Evolutionary conservation across 352 stramenopile genomes (phyloP).

Genomic region (Globisporangium okanoganense): DNA sequence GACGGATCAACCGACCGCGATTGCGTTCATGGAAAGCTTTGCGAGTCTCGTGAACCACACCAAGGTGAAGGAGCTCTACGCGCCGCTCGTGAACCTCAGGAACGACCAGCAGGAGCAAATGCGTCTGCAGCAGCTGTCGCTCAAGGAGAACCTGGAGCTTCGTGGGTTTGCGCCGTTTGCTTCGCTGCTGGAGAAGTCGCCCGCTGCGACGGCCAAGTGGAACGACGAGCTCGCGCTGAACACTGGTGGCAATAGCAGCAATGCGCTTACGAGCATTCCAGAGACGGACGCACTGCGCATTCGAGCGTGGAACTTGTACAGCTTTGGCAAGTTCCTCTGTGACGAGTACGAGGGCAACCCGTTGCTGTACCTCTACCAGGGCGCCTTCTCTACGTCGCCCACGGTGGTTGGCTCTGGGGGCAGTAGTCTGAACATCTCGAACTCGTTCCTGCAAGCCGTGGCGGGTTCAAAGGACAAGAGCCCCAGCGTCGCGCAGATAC

Average conservation of each 20-base stretch:
- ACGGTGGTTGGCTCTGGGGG: slow-evolving; percentile 11
- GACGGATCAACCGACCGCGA: slow-evolving; percentile 21
- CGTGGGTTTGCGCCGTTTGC: slow-evolving; percentile 59
- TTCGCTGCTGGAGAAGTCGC: slow-evolving; percentile 18
- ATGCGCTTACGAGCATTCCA: slow-evolving; percentile 18
- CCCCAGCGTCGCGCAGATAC: slow-evolving; percentile 7
- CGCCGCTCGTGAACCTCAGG: slow-evolving; percentile 21
- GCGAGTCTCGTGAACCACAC: slow-evolving; percentile 55
- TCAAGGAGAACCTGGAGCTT: slow-evolving; percentile 78
- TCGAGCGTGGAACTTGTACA: slow-evolving; percentile 59
- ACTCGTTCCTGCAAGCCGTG: slow-evolving; percentile 16
- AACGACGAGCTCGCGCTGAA: slow-evolving; percentile 19
- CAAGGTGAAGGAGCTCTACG: slow-evolving; percentile 37
- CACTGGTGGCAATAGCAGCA: slow-evolving; percentile 3
- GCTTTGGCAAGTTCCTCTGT: slow-evolving; percentile 56
- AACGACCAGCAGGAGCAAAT: slow-evolving; percentile 23
- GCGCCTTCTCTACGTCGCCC: slow-evolving; percentile 30
- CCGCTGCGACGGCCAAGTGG: slow-evolving; percentile 17
- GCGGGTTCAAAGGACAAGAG: slow-evolving; percentile 1
- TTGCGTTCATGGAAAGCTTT: slow-evolving; percentile 44
- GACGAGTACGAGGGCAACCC: slow-evolving; percentile 57
- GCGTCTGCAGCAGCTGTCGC: slow-evolving; percentile 34
- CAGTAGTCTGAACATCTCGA: slow-evolving; percentile 4
- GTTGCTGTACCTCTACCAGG: slow-evolving; percentile 46
- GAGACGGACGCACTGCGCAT: slow-evolving; percentile 48